Percentiles rank a stretch among this genome's conserved stretches.
Conservation (phyloP, 306 rosid species). For the Prunus kanzakura region DNA sequence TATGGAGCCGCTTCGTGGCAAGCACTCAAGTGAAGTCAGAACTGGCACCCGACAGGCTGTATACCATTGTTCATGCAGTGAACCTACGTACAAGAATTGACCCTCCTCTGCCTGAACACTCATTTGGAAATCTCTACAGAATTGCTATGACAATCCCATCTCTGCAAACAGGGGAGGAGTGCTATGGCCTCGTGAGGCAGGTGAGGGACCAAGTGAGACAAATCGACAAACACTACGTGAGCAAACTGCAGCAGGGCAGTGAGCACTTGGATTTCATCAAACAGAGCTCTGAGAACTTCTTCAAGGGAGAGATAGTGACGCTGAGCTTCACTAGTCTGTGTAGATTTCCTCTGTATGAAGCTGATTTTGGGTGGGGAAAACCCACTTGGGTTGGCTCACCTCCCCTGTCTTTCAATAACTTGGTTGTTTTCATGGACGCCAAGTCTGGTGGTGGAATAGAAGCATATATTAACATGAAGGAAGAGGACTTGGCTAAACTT, state of each 20-base stretch:
- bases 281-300: not conserved
- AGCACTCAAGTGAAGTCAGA: conserved; percentile 15
- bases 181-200: not conserved
- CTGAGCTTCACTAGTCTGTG: conserved; percentile 26
- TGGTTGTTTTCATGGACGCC: conserved; percentile 18
- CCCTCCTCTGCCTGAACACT: conserved; percentile 17
- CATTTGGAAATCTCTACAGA: conserved; percentile 27
- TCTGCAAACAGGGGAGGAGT: conserved; percentile 8
- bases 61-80: conserved; percentile 37
- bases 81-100: conserved; percentile 45
- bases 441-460: conserved; percentile 29
- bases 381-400: conserved; percentile 34
- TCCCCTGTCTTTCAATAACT: conserved; percentile 17
- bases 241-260: conserved; percentile 10
- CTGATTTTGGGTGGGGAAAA: conserved; percentile 42
- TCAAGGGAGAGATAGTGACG: conserved; percentile 7
- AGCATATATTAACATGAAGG: conserved; percentile 22
- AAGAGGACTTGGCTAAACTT: conserved; percentile 14
- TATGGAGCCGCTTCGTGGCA: conserved; percentile 52
- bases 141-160: conserved; percentile 8
- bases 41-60: not conserved
- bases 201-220: conserved; percentile 17
- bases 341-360: conserved; percentile 33
- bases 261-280: conserved; percentile 7
- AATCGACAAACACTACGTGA: conserved; percentile 9